Percentiles rank a stretch among this genome's conserved stretches.
These are phyloP conservation scores for Pythium aristosporum DNA, from an alignment of 352 stramenopile species.

Conservation along the genomic window DNA sequence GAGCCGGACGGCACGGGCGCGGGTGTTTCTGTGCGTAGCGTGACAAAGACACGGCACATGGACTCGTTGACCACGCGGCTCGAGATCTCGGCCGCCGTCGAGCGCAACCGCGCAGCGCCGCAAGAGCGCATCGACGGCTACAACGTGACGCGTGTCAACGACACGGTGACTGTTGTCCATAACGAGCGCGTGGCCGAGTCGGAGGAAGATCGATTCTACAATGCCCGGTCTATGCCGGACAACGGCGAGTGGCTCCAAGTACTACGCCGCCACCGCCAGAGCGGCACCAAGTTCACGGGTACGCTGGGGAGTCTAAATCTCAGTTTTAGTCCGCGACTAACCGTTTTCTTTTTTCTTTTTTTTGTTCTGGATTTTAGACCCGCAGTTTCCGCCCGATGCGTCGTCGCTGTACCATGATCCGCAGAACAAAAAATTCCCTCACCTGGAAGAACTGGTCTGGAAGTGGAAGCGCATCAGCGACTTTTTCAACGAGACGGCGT, in stretches of 20 bases:
- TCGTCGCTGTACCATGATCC: slow-evolving; percentile 67
- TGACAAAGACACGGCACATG: slow-evolving; percentile 65
- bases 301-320: not conserved
- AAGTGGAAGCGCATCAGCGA: slow-evolving; percentile 86
- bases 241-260: slow-evolving; percentile 74
- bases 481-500: slow-evolving; percentile 84
- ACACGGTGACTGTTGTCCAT: slow-evolving; percentile 66
- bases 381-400: slow-evolving; percentile 70
- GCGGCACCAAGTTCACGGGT: slow-evolving; percentile 76
- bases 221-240: slow-evolving; percentile 63
- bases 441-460: slow-evolving; percentile 73
- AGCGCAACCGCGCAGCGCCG: slow-evolving; percentile 56
- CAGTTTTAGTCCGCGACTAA: not conserved
- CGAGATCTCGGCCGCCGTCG: slow-evolving; percentile 67
- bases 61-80: slow-evolving; percentile 70
- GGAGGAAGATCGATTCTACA: slow-evolving; percentile 71
- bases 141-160: slow-evolving; percentile 73
- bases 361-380: slow-evolving; percentile 35
- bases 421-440: slow-evolving; percentile 64
- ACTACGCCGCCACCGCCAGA: slow-evolving; percentile 68
- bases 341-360: not conserved
- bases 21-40: slow-evolving; percentile 54
- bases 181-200: slow-evolving; percentile 47
- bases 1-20: slow-evolving; percentile 66
- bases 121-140: slow-evolving; percentile 62